Conservation (phyloP, 2,329 filamentous ascomycete species). For the Colletotrichum chrysophilum region DNA sequence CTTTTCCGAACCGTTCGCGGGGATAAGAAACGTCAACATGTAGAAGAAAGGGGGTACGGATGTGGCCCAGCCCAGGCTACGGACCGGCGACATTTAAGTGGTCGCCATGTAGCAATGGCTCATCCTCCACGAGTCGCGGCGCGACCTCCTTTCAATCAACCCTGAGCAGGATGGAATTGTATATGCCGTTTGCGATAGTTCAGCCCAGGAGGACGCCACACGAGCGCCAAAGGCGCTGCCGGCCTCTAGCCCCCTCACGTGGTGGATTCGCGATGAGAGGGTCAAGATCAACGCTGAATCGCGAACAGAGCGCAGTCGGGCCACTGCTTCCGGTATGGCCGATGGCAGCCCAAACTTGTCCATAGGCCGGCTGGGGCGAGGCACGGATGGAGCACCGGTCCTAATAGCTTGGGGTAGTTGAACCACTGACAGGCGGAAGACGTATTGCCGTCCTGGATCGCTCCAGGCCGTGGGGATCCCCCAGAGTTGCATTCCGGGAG, state of each 20-base stretch:
- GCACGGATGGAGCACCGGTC: not conserved
- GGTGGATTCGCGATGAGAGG: not conserved
- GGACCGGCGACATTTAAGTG: not conserved
- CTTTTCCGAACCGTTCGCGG: not conserved
- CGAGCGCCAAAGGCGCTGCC: not conserved
- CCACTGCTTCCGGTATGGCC: constrained; percentile 4
- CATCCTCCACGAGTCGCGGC: not conserved
- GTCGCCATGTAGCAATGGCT: not conserved
- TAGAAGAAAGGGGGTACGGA: not conserved
- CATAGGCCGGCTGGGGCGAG: not conserved
- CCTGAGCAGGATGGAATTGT: not conserved
- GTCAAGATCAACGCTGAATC: not conserved
- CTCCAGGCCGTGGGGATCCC: not conserved
- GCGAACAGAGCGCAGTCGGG: not conserved
- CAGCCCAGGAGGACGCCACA: not conserved
- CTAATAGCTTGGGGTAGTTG: not conserved
- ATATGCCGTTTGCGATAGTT: constrained; percentile 8
- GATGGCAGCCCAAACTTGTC: not conserved
- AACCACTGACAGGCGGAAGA: not conserved
- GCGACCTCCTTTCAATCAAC: not conserved
- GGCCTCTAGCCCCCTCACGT: not conserved
- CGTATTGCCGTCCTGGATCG: not conserved
- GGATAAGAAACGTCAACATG: not conserved
- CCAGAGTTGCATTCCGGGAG: not conserved
- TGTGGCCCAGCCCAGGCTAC: not conserved